Evolutionary conservation across 306 rosid species (phyloP).

Genomic region (Acmispon strigosus): DNA sequence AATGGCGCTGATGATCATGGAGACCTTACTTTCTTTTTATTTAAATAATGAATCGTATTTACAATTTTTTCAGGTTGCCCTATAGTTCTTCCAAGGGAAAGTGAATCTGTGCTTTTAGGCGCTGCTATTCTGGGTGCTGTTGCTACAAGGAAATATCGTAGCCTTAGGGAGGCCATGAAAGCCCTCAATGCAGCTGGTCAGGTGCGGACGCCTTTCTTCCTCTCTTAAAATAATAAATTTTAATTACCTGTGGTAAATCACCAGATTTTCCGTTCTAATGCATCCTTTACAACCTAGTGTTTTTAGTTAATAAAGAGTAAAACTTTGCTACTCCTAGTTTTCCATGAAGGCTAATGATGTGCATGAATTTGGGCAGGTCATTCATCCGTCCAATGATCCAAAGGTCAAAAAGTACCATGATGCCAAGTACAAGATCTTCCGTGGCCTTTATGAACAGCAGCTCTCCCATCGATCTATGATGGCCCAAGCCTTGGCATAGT

Average conservation of each 20-base stretch:
- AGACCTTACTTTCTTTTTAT: neutral
- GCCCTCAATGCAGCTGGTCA: constrained; percentile 85
- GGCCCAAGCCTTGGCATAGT: constrained; percentile 65
- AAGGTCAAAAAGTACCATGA: constrained; percentile 85
- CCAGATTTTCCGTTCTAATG: neutral
- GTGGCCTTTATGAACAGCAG: constrained; percentile 74
- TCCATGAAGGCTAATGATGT: neutral
- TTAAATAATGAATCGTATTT: neutral
- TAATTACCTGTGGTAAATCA: neutral
- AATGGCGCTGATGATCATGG: neutral
- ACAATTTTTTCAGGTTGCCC: constrained; percentile 60
- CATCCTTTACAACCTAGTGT: neutral
- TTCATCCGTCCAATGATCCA: constrained; percentile 75
- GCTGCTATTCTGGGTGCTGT: constrained; percentile 95
- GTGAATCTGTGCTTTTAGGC: constrained; percentile 90
- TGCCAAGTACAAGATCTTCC: constrained; percentile 71
- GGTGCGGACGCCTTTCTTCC: constrained; percentile 42
- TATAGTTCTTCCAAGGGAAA: constrained; percentile 90
- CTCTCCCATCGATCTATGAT: constrained; percentile 66
- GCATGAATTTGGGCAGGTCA: constrained; percentile 47
- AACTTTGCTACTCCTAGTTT: neutral
- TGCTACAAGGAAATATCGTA: constrained; percentile 63
- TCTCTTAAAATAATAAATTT: neutral
- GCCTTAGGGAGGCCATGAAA: constrained; percentile 80
- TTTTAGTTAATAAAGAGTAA: neutral